A percentile compares a stretch with the other conserved stretches of the same genome.
Conservation (phyloP, 2,329 filamentous ascomycete species). For the Botryotinia calthae region DNA sequence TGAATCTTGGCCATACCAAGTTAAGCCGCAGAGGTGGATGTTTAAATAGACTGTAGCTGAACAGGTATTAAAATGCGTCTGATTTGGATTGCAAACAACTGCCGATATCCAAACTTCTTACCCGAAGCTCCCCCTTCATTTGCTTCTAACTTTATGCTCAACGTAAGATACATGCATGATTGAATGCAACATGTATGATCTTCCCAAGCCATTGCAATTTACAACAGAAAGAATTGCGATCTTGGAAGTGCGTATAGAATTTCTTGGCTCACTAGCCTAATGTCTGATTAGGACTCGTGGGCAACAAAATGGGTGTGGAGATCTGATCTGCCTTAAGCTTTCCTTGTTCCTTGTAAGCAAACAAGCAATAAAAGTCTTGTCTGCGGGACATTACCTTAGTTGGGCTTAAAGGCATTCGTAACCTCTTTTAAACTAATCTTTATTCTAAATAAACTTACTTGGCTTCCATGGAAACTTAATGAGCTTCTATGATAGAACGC, state of each 20-base stretch:
- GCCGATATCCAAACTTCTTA: background rate
- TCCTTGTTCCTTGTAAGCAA: background rate
- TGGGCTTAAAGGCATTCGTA: constrained; percentile 5
- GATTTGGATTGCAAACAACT: background rate
- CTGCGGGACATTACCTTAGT: background rate
- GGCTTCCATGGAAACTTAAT: background rate
- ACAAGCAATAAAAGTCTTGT: constrained; percentile 8
- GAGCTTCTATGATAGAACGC: background rate
- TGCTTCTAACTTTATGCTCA: background rate
- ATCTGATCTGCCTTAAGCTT: constrained; percentile 19
- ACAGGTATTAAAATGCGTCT: background rate
- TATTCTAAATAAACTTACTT: background rate
- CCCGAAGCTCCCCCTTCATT: constrained; percentile 5
- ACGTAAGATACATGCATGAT: background rate
- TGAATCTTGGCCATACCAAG: constrained; percentile 13
- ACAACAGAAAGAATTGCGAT: background rate
- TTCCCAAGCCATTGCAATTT: background rate
- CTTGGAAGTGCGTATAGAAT: constrained; percentile 7
- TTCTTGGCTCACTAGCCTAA: background rate
- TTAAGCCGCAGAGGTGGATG: background rate
- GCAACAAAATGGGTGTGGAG: constrained; percentile 8
- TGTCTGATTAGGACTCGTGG: constrained; percentile 10
- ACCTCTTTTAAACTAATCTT: background rate
- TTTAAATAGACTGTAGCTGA: background rate
- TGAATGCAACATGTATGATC: background rate